Percentiles rank a stretch among this genome's conserved stretches.
phyloP scores from a whole-genome alignment of 148 eudicot species.

The Rhododendron mucronatum region DNA sequence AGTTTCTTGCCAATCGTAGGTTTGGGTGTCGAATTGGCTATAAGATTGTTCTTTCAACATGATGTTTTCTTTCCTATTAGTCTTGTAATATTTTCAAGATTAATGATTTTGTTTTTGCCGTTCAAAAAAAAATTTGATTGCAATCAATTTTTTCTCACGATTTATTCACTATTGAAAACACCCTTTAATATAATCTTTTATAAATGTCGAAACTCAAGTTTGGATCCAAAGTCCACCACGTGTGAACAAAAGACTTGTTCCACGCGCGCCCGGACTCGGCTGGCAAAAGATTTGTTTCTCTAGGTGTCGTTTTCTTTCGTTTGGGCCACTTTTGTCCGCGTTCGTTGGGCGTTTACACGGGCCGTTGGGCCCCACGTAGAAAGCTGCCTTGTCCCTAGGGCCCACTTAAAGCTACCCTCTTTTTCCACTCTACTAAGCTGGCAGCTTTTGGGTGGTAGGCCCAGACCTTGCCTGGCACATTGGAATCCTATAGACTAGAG shows the following conservation, averaged over 20 bases:
- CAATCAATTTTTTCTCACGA: no score
- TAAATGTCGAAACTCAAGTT: no score
- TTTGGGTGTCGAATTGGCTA: fast-evolving
- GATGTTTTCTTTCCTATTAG: no score
- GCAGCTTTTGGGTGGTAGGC: not conserved
- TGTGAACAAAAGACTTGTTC: not conserved
- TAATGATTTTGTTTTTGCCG: no score
- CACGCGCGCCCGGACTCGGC: not conserved
- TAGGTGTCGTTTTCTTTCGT: not conserved
- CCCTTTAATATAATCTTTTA: no score
- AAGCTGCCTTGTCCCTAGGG: not conserved
- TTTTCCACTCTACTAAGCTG: not conserved
- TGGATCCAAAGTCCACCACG: no score
- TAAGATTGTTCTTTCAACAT: no score
- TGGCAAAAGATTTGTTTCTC: not conserved
- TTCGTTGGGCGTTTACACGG: conserved; percentile 6
- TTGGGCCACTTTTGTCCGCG: conserved; percentile 1
- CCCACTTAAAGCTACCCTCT: not conserved
- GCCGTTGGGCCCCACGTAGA: not conserved
- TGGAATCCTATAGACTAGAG: not conserved
- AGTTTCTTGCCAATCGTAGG: no score
- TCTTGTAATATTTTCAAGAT: no score
- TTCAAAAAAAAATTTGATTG: no score
- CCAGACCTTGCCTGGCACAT: not conserved
- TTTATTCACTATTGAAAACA: no score